Evolutionary conservation across 306 rosid genomes (phyloP).

Genomic region (Coriaria nepalensis): DNA sequence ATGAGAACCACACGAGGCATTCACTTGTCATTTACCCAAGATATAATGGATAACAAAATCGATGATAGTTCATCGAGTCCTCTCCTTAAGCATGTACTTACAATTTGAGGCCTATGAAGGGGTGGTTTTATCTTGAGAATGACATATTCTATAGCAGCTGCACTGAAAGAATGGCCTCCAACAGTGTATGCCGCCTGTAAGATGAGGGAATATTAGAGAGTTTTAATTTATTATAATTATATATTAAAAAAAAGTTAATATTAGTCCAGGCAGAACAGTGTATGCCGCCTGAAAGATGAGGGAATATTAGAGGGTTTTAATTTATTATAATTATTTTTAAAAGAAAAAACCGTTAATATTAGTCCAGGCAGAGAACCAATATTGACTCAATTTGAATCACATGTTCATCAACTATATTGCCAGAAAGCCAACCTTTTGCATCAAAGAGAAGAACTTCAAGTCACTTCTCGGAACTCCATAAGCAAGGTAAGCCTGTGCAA

Average conservation of each 20-base stretch:
- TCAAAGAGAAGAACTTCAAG: constrained; percentile 56
- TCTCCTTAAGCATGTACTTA: constrained; percentile 13
- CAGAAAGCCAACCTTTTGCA: constrained; percentile 52
- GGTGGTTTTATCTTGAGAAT: constrained; percentile 68
- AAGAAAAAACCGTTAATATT: background rate
- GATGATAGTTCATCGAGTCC: too few species aligned
- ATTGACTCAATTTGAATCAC: too few species aligned
- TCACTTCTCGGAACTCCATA: constrained; percentile 79
- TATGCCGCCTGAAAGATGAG: constrained; percentile 57
- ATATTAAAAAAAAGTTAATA: background rate
- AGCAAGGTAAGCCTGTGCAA: constrained; percentile 59
- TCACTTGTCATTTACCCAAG: too few species aligned
- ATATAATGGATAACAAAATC: too few species aligned
- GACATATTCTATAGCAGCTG: constrained; percentile 50
- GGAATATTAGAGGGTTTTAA: too few species aligned
- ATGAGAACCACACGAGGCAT: too few species aligned
- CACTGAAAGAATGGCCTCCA: constrained; percentile 63
- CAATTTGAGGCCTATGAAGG: constrained; percentile 67
- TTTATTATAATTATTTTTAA: background rate
- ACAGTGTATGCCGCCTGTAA: constrained; percentile 59
- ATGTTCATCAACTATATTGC: background rate
- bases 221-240: background rate
- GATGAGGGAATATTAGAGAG: background rate
- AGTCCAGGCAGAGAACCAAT: background rate
- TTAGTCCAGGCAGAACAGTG: too few species aligned